These are phyloP conservation scores for Phytophthora sojae DNA, from an alignment of 352 stramenopile species.

Conservation along the genomic window DNA sequence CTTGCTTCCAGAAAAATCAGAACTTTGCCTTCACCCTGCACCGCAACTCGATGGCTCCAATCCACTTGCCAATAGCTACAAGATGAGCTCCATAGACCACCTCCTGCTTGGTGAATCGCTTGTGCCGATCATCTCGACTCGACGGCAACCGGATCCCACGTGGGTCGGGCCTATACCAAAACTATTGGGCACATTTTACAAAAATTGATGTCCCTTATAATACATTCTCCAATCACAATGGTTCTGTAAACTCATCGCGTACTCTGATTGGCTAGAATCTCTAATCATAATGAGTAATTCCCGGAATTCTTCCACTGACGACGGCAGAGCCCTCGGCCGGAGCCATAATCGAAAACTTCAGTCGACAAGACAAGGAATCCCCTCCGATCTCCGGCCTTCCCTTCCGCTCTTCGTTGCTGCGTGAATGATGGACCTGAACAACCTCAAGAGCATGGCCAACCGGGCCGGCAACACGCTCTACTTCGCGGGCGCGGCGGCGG, in stretches of 20 bases:
- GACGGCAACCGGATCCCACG: no score
- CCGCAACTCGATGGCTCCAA: neutral
- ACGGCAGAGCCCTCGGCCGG: constrained; percentile 24
- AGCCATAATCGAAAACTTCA: constrained; percentile 38
- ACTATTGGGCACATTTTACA: no score
- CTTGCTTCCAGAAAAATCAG: constrained; percentile 29
- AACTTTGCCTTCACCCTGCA: neutral
- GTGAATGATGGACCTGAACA: constrained; percentile 58
- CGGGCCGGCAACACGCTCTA: constrained; percentile 80
- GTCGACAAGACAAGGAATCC: neutral
- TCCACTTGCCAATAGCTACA: neutral
- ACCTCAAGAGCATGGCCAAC: constrained; percentile 78
- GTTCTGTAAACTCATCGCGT: neutral
- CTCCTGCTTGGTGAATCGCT: no score
- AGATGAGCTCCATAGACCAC: no score
- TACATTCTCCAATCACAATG: no score
- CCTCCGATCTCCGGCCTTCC: neutral
- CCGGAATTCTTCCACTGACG: neutral
- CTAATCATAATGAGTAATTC: neutral
- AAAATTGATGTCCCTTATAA: no score
- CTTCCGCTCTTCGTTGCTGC: neutral
- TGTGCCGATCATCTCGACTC: no score
- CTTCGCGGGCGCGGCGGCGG: constrained; percentile 59
- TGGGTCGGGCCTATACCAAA: no score
- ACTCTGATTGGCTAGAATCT: neutral